Evolutionary conservation across 371 early-diverging fungal species (phyloP), one percentile per base, ranked within the genome.

Genomic region (Actinomortierella wolfii): DNA sequence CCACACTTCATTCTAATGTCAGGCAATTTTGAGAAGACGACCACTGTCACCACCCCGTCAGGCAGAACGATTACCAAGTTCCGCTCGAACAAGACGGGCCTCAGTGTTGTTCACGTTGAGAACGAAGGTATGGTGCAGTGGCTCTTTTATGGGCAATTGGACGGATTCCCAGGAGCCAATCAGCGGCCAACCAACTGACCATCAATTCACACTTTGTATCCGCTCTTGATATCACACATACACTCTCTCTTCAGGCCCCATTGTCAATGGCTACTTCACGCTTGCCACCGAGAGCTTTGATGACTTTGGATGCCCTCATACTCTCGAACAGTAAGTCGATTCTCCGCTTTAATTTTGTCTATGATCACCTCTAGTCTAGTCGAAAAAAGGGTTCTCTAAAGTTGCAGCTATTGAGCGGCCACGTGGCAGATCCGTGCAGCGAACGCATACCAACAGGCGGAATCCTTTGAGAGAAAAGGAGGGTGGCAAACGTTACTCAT

Each of bases 221-320:
- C 20, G 28, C 44, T 14, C 45, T n/a, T 43, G 41, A 18, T 40
- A 20, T 43, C n/a, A 4, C 34, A 34, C 34, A 11, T 34, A 4
- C 21, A 24, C 53, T n/a, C 24, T 52, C 26, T 7, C 8, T 54
- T 42, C 56, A 88, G 86, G 82, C 20, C 87, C 89, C 28, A 76
- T 87, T 26, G 88, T 88, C 23, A 84, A 85, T 41, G 89, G 89
- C 14, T 87, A 81, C 64, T 87, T 87, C 60, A 67, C 80, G 4
- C 64, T 89, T 15, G 86, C 89, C 23, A 89, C 89, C 8, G 89
- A 89, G 68, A 77, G 87, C 23, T 81, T 83, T 57, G 89, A 89
- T 59, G 89, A 89, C 62, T 84, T 78, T 77, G 88, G 88, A 20
- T 84, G 87, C 55, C 88, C 88, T 26, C 89, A 89, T 64, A 87